Base-by-base conservation (phyloP, 768 basidiomycete genomes). In the Podaxis rugospora region DNA sequence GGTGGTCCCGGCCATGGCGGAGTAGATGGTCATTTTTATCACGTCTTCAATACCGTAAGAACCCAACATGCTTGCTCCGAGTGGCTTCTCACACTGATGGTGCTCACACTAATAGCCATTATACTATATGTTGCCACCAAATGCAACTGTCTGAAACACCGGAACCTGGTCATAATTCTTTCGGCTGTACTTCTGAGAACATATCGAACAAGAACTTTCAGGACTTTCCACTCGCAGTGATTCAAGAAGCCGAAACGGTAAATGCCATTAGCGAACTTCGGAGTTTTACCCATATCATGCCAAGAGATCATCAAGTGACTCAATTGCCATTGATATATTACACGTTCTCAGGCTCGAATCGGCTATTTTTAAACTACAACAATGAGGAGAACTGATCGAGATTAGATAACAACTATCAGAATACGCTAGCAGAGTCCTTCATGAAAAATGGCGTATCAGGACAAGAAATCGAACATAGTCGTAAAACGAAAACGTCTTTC, bases 11-110 rank as follows among this genome's bases (percentile, higher is more conserved):
- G 73, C 40, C 63, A 72, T 23, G 85, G 84, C 14, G 89, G 89
- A 1, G 82, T 84, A 40, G 82, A 86, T 63, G 87, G 88, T 0
- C 90, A 92, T 68, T 84, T 76, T 63, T 92, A 92, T 66, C 89
- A 92, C 74, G 90, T 92, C 13, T 91, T 90, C 68, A 72, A 81
- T 37, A 88, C 87, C 51, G 88, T 89, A 64, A 64, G 86, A 44
- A 4, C 13, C 13, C 72, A 49, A 13, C 14, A 53, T 39, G 16
- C 1, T 40, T 39, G 7, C 37, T 56, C 13, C 7, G 21, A 6
- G 51, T 55, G 51, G 18, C 5, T 32, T 18, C 18, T 18, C 27
- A 23, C 13, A 49, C 27, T 47, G 39, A 47, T 25, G 54, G 2
- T 46, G 28, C 25, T 7, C 40, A 71, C 49, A 69, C 21, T 9